Conservation (phyloP, 371 early-diverging fungal genomes). For the Gilbertella persicaria region DNA sequence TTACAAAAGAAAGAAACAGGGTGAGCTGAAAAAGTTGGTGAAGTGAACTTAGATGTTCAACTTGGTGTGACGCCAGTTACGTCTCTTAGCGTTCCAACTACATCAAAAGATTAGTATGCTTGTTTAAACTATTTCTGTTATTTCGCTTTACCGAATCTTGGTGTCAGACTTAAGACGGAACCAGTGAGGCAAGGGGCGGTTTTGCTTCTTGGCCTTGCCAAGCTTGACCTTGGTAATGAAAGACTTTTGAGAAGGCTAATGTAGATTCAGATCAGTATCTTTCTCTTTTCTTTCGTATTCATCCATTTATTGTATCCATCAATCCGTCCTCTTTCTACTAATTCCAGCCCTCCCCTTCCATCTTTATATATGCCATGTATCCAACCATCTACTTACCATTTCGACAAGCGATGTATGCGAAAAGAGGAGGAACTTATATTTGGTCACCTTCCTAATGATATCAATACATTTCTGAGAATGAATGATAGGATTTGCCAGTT, state of each 20-base stretch:
- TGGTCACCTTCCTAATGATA: not conserved
- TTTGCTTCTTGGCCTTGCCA: conserved; percentile 98
- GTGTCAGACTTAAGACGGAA: conserved; percentile 95
- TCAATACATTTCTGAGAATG: not conserved
- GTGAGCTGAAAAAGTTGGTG: not conserved
- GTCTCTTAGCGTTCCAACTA: conserved; percentile 98
- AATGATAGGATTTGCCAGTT: not conserved
- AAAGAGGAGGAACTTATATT: conserved; percentile 8
- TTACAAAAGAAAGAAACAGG: not conserved
- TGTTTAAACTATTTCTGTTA: not conserved
- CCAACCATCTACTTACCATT: conserved; percentile 9
- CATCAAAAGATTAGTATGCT: not conserved
- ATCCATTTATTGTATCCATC: not conserved
- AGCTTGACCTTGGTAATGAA: conserved; percentile 96
- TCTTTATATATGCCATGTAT: too few relatives aligned
- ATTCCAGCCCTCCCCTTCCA: too few relatives aligned
- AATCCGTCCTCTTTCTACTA: not conserved
- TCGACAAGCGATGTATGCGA: conserved; percentile 23
- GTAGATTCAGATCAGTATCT: not conserved
- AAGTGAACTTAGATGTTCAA: conserved; percentile 76
- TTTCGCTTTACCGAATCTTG: conserved; percentile 78
- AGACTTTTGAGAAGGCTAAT: conserved; percentile 92
- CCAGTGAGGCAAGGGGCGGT: conserved; percentile 98
- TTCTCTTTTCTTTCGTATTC: not conserved
- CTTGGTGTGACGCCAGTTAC: conserved; percentile 99